Evolutionary conservation across 768 basidiomycete genomes (phyloP).

Genomic region (Hygrocybe coccinea): DNA sequence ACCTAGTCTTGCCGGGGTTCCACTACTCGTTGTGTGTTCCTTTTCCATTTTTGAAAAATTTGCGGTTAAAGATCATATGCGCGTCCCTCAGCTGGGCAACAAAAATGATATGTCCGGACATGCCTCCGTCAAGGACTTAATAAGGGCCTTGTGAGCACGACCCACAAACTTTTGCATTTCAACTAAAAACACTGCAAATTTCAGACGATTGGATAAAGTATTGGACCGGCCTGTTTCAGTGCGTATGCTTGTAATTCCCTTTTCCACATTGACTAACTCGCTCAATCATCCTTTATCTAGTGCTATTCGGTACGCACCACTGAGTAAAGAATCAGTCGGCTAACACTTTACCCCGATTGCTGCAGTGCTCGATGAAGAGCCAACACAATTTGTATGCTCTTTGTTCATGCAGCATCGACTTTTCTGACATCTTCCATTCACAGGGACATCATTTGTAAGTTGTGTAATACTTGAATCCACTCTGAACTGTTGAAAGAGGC

Average conservation of each 20-base stretch:
- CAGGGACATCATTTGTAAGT: slow-evolving; percentile 64
- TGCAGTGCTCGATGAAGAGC: slow-evolving; percentile 92
- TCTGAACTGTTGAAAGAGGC: no score
- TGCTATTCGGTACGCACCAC: slow-evolving; percentile 66
- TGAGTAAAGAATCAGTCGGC: neutral
- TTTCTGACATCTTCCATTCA: slow-evolving; percentile 5
- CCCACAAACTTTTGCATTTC: neutral
- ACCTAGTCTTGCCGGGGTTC: slow-evolving; percentile 61
- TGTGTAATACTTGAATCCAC: neutral
- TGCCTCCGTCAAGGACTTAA: slow-evolving; percentile 77
- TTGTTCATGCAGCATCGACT: neutral
- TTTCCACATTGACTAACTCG: slow-evolving; percentile 1
- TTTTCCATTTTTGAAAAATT: neutral
- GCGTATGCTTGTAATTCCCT: slow-evolving; percentile 28
- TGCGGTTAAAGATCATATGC: neutral
- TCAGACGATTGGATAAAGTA: slow-evolving; percentile 75
- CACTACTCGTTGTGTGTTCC: slow-evolving; percentile 70
- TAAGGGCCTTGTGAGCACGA: slow-evolving; percentile 59
- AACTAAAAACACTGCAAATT: neutral
- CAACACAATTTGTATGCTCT: slow-evolving; percentile 90
- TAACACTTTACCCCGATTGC: slow-evolving; percentile 1
- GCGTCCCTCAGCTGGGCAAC: slow-evolving; percentile 65
- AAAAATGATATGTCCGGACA: slow-evolving; percentile 85
- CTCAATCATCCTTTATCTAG: slow-evolving; percentile 30
- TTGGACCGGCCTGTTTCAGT: slow-evolving; percentile 81